Evolutionary conservation across 768 basidiomycete genomes (phyloP), one percentile per base, ranked within the genome.

Genomic region (Phaeolepiota aurea): DNA sequence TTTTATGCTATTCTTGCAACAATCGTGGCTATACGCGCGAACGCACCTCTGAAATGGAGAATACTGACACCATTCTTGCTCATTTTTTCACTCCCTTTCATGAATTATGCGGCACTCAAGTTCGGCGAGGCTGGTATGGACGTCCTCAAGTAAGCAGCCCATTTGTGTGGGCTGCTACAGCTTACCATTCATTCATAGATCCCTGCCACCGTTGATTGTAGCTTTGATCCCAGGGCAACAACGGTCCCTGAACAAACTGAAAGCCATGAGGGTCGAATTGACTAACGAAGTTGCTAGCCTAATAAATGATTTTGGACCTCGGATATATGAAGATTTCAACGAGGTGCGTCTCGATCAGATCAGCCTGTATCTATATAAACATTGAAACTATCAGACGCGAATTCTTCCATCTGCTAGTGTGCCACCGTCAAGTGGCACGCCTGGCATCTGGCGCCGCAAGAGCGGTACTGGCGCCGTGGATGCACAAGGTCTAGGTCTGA

Each of bases 111-210:
- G 3, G 89, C 94, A 4, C 74, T 98, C 39, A 94, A 96, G 60
- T 98, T 98, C 53, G 94, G 94, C 32, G 94, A 98, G 58, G 94
- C 93, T 22, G 94, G 93, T 16, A 83, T 96, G 79, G 94, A 98
- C 53, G 91, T 98, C 19, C 70, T 92, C 40, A 97, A 97, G 92
- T 93, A 51, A 49, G 85, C 63, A 3, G 10, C 20, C 16, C 30
- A 22, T 9, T n/a, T 14, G 9, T 19, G 9, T 19, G 11, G 16
- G 7, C 18, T 43, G 21, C 12, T 21, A 35, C 20, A 9, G 41
- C 43, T 14, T 18, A 37, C 45, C 44, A 9, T 40, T n/a, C n/a
- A n/a, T n/a, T 44, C 25, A 42, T 38, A 96, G 91, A 58, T 96
- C 93, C 13, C 69, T 98, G 21, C 78, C 88, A 22, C 94, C 94